Evolutionary conservation across 805 yeast genomes (phyloP), one percentile per base, ranked within the genome.

Genomic region (Cyberlindnera veronae): DNA sequence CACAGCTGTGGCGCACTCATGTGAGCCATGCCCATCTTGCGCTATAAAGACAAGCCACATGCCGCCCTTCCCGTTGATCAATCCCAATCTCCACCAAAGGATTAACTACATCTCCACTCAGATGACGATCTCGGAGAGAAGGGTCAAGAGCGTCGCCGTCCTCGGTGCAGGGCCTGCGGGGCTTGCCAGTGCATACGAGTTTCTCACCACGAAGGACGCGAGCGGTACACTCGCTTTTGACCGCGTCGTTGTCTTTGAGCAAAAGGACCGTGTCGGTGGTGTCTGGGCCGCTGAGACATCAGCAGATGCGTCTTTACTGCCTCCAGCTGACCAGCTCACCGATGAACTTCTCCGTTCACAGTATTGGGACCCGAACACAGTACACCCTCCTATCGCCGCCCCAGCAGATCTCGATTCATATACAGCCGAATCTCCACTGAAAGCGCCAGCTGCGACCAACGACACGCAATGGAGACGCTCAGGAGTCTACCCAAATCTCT

Each of bases 121-220:
- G n/a, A n/a, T n/a, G n/a, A n/a, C n/a, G n/a, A n/a, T n/a, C n/a
- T n/a, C n/a, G n/a, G n/a, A n/a, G n/a, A n/a, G n/a, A n/a, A n/a
- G n/a, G n/a, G n/a, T n/a, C n/a, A n/a, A 32, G 29, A 32, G 29
- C 5, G 23, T 71, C 13, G 74, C 71, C 16, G 57, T 71, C 14
- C 65, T 71, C 21, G 76, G 76, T 5, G 74, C 68, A n/a, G 76
- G 76, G 1, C 72, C 76, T 3, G 63, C 68, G 3, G 76, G 75
- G 2, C 61, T 68, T 20, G 63, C 65, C 29, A 53, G 65, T 1
- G 55, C 68, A 7, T 66, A 69, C 29, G 42, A 62, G 4, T 49
- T 70, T 8, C 47, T 68, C 7, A 53, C 56, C 32, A 72, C 70
- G 37, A 40, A 55, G 16, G 45, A 39, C 2, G 5, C 19, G 7